Percentiles rank a stretch among this genome's conserved stretches.
These are phyloP conservation scores for Cystobasidium pallidum DNA, from an alignment of 1,284 basidiomycete species.

Conservation along the genomic window DNA sequence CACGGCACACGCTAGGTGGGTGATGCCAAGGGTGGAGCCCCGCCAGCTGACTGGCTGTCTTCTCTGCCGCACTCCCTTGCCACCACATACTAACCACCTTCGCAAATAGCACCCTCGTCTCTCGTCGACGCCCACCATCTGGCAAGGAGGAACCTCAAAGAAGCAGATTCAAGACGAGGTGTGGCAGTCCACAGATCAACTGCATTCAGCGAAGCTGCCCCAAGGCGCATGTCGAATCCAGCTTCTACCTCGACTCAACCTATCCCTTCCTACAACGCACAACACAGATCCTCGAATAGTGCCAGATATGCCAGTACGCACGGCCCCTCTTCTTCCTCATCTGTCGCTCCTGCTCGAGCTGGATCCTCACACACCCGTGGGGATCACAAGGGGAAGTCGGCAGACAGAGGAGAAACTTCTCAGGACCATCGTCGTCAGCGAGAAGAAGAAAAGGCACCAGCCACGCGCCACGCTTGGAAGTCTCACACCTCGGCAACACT, in stretches of 20 bases:
- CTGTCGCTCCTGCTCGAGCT: neutral
- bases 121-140: neutral
- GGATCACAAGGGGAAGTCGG: slow-evolving; percentile 2
- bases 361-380: neutral
- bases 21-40: neutral
- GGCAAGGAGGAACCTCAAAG: neutral
- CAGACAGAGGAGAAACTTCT: neutral
- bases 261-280: slow-evolving; percentile 9
- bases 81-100: too few species aligned
- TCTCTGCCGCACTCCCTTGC: too few species aligned
- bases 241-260: slow-evolving; percentile 1
- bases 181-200: slow-evolving; percentile 7
- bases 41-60: too few species aligned
- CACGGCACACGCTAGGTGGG: neutral
- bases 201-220: neutral
- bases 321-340: neutral
- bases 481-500: too few species aligned
- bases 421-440: neutral
- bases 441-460: neutral
- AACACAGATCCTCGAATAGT: neutral
- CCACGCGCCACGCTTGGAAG: slow-evolving; percentile 4
- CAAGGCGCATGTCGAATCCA: neutral
- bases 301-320: neutral
- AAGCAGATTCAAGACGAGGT: neutral
- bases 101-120: slow-evolving; percentile 3